These are phyloP conservation scores for Pseudocercospora cruenta DNA, from an alignment of 2,329 filamentous ascomycete species.

Conservation along the genomic window DNA sequence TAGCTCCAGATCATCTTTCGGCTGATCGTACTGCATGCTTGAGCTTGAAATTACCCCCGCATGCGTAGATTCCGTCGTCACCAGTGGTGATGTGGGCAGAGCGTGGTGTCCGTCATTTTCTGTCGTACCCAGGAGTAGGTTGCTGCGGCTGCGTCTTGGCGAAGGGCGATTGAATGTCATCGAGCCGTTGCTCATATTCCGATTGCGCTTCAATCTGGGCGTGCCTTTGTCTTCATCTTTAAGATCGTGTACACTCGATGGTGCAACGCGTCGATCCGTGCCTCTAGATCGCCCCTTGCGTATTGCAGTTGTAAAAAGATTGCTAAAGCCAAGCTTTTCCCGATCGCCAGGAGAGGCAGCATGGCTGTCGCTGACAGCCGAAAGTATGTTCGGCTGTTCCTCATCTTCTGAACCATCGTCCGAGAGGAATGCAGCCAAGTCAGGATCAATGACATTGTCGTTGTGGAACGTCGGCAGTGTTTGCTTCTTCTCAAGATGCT, in stretches of 20 bases:
- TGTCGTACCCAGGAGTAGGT: conserved; percentile 54
- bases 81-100: conserved; percentile 23
- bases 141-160: conserved; percentile 65
- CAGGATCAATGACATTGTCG: conserved; percentile 97
- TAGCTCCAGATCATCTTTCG: conserved; percentile 64
- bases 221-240: conserved; percentile 59
- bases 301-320: conserved; percentile 67
- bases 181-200: conserved; percentile 84
- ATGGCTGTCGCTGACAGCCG: conserved; percentile 65
- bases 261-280: conserved; percentile 49
- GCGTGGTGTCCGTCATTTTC: conserved; percentile 28
- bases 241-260: conserved; percentile 64
- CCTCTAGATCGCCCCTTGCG: conserved; percentile 78
- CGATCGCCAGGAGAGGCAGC: conserved; percentile 61
- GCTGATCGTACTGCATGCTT: conserved; percentile 63
- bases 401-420: conserved; percentile 80
- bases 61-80: conserved; percentile 19
- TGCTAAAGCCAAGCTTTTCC: conserved; percentile 73
- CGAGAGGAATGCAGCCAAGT: conserved; percentile 92
- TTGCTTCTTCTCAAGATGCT: conserved; percentile 67
- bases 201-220: conserved; percentile 62
- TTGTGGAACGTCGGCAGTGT: conserved; percentile 91
- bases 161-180: conserved; percentile 71
- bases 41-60: conserved; percentile 68
- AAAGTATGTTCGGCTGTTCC: conserved; percentile 83